Conservation (phyloP, 352 stramenopile genomes). For the Hyaloperonospora brassicae region DNA sequence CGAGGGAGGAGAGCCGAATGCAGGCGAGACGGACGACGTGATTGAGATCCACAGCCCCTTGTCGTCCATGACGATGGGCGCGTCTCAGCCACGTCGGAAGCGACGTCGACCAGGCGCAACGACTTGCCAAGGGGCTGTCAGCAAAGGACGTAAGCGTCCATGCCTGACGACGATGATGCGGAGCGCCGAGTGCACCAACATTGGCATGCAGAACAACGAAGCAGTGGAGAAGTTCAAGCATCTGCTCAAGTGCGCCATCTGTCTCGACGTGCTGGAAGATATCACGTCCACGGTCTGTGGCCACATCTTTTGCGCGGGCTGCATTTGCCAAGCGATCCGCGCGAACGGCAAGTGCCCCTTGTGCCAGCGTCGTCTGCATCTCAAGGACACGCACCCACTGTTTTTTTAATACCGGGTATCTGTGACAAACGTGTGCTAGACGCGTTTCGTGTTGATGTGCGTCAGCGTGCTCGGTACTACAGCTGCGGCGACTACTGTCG, state of each 20-base stretch:
- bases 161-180: conserved; percentile 34
- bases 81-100: conserved; percentile 21
- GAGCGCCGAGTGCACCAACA: conserved; percentile 53
- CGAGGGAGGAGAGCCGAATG: conserved; percentile 16
- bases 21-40: conserved; percentile 35
- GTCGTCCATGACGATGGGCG: background rate
- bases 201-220: conserved; percentile 73
- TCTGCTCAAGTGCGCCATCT: conserved; percentile 79
- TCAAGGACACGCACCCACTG: conserved; percentile 68
- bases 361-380: conserved; percentile 51
- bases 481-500: conserved; percentile 4
- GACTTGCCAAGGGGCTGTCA: background rate
- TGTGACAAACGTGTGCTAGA: conserved; percentile 5
- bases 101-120: conserved; percentile 26
- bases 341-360: conserved; percentile 69
- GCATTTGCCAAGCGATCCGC: conserved; percentile 59
- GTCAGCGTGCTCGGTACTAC: conserved; percentile 16
- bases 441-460: conserved; percentile 12
- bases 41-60: conserved; percentile 48
- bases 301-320: conserved; percentile 73
- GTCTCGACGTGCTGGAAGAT: conserved; percentile 62
- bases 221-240: conserved; percentile 65
- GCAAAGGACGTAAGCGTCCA: conserved; percentile 16
- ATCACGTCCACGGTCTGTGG: conserved; percentile 79
- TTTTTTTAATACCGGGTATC: conserved; percentile 46